These are phyloP conservation scores for Apiospora kogelbergensis DNA, from an alignment of 2,329 filamentous ascomycete genomes.

Conservation along the genomic window DNA sequence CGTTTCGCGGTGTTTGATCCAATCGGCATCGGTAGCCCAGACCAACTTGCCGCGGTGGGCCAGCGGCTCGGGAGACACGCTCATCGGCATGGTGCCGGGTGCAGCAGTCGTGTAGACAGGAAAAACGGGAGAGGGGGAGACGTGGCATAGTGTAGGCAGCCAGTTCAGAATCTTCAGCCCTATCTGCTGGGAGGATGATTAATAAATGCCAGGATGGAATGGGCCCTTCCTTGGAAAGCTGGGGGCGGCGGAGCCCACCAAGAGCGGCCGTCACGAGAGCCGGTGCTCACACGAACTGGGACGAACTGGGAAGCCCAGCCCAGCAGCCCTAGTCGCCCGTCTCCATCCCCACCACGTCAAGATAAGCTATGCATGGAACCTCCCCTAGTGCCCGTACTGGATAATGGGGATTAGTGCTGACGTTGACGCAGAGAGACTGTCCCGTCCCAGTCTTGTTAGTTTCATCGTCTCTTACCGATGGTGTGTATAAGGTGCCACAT, in stretches of 20 bases:
- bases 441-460: neutral
- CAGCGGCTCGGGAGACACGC: neutral
- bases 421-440: too few relatives aligned
- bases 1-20: slow-evolving; percentile 18
- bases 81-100: neutral
- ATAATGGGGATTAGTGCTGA: neutral
- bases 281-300: neutral
- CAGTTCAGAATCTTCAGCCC: neutral
- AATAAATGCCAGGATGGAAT: neutral
- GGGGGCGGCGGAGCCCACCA: neutral
- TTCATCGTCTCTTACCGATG: neutral
- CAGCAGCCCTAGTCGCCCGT: neutral
- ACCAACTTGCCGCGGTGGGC: neutral
- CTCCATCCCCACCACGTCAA: neutral
- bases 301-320: too few relatives aligned
- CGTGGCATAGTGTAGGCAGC: neutral
- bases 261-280: neutral
- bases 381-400: neutral
- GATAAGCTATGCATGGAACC: neutral
- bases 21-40: slow-evolving; percentile 20
- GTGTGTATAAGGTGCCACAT: neutral
- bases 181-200: neutral
- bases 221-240: neutral
- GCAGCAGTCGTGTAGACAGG: neutral
- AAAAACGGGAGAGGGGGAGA: neutral